phyloP scores from a whole-genome alignment of 305 asterid species.

The Fraxinus floribunda region DNA sequence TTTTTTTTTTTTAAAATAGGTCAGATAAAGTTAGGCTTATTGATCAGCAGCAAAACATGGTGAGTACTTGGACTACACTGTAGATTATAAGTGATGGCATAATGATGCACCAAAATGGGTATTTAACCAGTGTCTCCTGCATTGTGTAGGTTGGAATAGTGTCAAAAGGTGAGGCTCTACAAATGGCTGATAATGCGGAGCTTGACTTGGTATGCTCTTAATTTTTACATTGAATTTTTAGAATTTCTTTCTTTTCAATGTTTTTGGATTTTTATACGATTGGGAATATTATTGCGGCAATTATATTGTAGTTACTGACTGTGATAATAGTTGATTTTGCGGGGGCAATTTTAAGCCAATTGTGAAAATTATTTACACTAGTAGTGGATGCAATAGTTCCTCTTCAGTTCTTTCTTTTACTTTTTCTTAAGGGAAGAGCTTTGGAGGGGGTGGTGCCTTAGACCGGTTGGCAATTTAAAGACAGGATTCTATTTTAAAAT shows the following conservation, averaged over 20 bases:
- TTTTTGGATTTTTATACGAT: conserved; percentile 3
- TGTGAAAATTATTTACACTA: background rate
- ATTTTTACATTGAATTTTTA: background rate
- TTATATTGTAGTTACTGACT: background rate
- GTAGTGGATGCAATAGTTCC: background rate
- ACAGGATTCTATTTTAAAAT: background rate
- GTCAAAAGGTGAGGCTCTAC: conserved; percentile 68
- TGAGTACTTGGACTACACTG: conserved; percentile 32
- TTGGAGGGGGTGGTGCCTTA: background rate
- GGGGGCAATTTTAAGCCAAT: background rate
- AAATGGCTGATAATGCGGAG: conserved; percentile 86
- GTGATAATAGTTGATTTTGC: background rate
- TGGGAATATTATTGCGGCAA: background rate
- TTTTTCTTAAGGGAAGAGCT: background rate
- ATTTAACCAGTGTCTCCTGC: conserved; percentile 21
- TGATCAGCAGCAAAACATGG: conserved; percentile 89
- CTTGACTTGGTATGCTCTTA: conserved; percentile 80
- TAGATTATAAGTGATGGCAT: background rate
- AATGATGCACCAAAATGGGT: conserved; percentile 2
- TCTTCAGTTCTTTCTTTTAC: background rate
- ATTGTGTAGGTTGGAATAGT: conserved; percentile 74
- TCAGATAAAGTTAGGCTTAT: conserved; percentile 86
- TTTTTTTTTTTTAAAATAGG: conserved; percentile 43
- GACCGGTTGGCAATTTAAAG: background rate
- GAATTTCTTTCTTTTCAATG: background rate